Evolutionary conservation across 495 filamentous ascomycete species (phyloP), one percentile per base, ranked within the genome.

Genomic region (Penicillium coprophilum): DNA sequence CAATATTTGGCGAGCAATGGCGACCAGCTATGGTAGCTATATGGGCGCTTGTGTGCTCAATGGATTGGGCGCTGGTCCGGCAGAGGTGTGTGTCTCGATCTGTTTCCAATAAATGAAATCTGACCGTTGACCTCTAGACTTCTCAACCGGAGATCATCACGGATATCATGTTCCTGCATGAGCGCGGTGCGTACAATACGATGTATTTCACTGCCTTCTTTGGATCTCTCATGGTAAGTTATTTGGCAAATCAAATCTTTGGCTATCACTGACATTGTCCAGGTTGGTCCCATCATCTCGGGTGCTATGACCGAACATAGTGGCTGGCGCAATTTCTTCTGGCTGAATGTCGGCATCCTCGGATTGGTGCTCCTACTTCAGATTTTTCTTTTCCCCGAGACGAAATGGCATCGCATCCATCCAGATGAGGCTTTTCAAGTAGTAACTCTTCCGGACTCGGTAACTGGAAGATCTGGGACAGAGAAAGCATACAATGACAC

Each of bases 161-260:
- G 12, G 85, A 87, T 55, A 82, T 86, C 50, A 83, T 85, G 67
- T 87, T 87, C 70, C 66, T 87, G 1, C 83, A 88, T 62, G 84
- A 87, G 59, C 75, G 85, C 43, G 85, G 85, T 23, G 80, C 81
- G 38, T 84, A 84, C 62, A 84, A 87, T 54, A 87, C 84, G 0
- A 71, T 87, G 12, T 87, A 87, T 64, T 87, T 84, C 68, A 83
- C 80, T 17, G 74, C 67, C 28, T 77, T 75, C 44, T 76, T 76
- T 53, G 73, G 75, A 6, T 69, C 75, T 32, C 59, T 77, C 1
- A 75, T 72, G 73, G 74, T 70, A 57, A 48, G 62, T 39, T 2
- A 7, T 12, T 10, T 13, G 23, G 15, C 2, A 8, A 1, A 12
- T 4, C 2, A 34, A 28, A n/a, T 10, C 24, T 4, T 36, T 36